phyloP scores from a whole-genome alignment of 345 rosid genomes.

The Syzygium aromaticum region DNA sequence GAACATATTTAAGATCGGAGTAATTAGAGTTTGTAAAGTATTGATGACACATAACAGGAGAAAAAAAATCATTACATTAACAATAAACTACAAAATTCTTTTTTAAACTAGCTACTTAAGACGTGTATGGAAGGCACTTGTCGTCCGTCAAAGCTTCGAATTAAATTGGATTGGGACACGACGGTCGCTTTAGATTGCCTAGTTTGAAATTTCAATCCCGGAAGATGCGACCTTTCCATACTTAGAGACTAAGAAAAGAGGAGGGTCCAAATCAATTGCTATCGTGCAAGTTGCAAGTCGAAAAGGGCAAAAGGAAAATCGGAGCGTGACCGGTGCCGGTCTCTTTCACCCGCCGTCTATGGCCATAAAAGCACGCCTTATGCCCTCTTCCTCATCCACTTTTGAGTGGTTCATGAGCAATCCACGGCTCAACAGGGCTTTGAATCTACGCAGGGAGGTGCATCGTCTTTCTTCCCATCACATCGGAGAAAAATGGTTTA shows the following conservation, averaged over 20 bases:
- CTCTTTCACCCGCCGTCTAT: neutral
- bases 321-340: neutral
- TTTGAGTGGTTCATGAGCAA: neutral
- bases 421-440: neutral
- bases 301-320: neutral
- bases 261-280: neutral
- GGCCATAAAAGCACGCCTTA: neutral
- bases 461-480: neutral
- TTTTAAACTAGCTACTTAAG: neutral
- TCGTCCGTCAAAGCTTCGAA: neutral
- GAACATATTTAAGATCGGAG: neutral
- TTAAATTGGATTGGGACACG: neutral
- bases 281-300: neutral
- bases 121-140: neutral
- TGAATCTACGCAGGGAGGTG: neutral
- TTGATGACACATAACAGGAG: neutral
- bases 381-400: neutral
- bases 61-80: neutral
- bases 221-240: neutral
- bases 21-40: neutral
- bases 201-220: neutral
- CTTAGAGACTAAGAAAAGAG: neutral
- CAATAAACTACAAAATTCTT: neutral
- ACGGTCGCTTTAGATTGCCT: neutral
- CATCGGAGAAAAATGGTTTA: fast-evolving